phyloP scores from a whole-genome alignment of 306 rosid genomes.

The Boehmeria nivea region DNA sequence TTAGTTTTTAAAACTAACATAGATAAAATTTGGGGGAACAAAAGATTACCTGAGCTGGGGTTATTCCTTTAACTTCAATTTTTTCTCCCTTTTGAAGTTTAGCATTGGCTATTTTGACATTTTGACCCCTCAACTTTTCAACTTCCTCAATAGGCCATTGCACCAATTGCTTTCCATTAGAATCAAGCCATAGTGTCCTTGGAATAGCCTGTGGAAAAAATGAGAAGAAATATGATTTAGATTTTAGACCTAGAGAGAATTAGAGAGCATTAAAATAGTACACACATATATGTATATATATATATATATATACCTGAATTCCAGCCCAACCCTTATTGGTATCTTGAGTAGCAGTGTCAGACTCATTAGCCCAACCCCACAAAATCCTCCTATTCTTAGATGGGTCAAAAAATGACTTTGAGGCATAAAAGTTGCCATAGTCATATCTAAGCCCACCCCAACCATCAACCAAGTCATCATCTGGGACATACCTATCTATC shows the following conservation, averaged over 20 bases:
- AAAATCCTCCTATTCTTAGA: constrained; percentile 52
- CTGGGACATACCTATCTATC: constrained; percentile 51
- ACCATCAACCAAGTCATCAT: constrained; percentile 55
- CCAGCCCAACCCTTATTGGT: constrained; percentile 84
- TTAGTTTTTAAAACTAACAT: too few species aligned
- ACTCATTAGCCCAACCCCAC: constrained; percentile 96
- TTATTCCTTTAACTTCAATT: constrained; percentile 58
- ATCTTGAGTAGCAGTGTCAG: constrained; percentile 38
- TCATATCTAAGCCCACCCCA: constrained; percentile 78
- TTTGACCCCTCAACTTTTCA: constrained; percentile 37
- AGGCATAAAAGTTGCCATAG: constrained; percentile 86
- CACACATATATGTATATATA: not conserved
- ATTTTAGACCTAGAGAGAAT: too few species aligned
- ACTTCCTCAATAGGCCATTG: constrained; percentile 74
- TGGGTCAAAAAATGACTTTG: constrained; percentile 70
- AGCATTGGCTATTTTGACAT: constrained; percentile 26
- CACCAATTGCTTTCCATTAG: constrained; percentile 42
- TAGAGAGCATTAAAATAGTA: not conserved
- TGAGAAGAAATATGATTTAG: not conserved
- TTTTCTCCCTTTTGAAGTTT: constrained; percentile 40
- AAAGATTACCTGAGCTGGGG: constrained; percentile 57
- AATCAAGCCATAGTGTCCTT: constrained; percentile 61
- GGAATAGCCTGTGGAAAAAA: constrained; percentile 54
- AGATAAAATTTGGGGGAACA: too few species aligned
- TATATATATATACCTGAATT: constrained; percentile 46